Evolutionary conservation across 2,329 filamentous ascomycete genomes (phyloP), one percentile per base, ranked within the genome.

Genomic region (Ophiostoma triangulosporum): DNA sequence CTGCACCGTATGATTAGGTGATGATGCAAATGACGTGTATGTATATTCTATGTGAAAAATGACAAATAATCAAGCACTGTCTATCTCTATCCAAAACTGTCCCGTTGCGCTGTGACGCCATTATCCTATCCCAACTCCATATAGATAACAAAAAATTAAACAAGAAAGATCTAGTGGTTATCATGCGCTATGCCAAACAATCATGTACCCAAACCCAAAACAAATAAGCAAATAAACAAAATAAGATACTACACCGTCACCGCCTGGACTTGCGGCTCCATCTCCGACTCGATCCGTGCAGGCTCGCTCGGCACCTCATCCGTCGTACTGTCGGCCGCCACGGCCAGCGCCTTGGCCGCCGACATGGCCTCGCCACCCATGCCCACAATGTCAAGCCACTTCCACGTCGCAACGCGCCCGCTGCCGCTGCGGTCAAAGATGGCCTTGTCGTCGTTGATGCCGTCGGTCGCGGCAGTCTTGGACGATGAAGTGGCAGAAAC

Each of bases 341-440:
- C 43, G 4, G 43, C 45, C 27, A 48, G 27, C 2, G 45, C 45
- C 45, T 48, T 48, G 45, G 45, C 45, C 9, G 45, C 27, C 17
- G 46, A 48, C 46, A 31, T 40, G 3, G 60, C 60, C 8, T 64
- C 57, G 9, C 59, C 59, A 26, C 71, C 77, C 57, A 78, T 65
- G 7, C 75, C 76, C 3, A 76, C 68, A 20, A 73, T 66, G 50
- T 79, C 72, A 56, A 80, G 71, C 71, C 71, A 76, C 40, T 65
- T 63, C 77, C 77, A 81, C 52, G 68, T 65, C 3, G 70, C 68
- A 7, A 80, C 69, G 1, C 9, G 6, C 40, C 58, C 50, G 58
- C 58, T 1, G 63, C 62, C 68, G 55, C 66, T 68, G 29, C 67
- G 69, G 52, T 73, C 68, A 4, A 81, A 69, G 48, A 81, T 80